Evolutionary conservation across 345 rosid species (phyloP).

Genomic region (Triadica sebifera): DNA sequence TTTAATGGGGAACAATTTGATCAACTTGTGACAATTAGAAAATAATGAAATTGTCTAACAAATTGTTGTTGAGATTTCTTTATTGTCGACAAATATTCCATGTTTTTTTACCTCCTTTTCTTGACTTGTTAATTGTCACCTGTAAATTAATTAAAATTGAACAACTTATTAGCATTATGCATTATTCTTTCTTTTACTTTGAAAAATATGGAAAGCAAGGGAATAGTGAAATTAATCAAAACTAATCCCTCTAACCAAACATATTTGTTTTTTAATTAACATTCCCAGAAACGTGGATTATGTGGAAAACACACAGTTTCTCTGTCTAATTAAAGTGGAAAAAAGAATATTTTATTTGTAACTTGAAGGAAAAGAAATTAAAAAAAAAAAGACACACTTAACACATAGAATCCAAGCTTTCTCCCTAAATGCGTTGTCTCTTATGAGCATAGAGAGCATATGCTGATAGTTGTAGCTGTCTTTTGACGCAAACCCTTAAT

Average conservation of each 20-base stretch:
- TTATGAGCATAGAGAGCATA: too few species aligned
- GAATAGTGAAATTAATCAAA: constrained; percentile 1
- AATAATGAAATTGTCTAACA: constrained; percentile 1
- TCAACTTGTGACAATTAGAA: not conserved
- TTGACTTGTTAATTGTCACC: too few species aligned
- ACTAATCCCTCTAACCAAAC: not conserved
- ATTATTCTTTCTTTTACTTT: too few species aligned
- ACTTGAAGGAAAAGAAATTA: constrained; percentile 10
- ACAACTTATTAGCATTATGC: too few species aligned
- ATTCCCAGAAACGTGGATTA: not conserved
- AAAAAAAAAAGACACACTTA: too few species aligned
- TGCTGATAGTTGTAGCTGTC: constrained; percentile 23
- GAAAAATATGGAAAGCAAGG: not conserved
- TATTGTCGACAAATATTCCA: too few species aligned
- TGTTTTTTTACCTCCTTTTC: too few species aligned
- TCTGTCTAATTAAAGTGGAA: not conserved
- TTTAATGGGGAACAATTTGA: not conserved
- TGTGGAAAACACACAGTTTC: not conserved
- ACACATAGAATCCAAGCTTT: not conserved
- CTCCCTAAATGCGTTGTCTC: not conserved
- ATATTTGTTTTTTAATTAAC: not conserved
- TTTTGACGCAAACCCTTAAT: constrained; percentile 17
- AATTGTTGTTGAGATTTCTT: not conserved
- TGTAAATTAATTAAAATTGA: too few species aligned
- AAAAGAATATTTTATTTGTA: not conserved